phyloP scores from a whole-genome alignment of 352 stramenopile species.

The Phytopythium vexans region DNA sequence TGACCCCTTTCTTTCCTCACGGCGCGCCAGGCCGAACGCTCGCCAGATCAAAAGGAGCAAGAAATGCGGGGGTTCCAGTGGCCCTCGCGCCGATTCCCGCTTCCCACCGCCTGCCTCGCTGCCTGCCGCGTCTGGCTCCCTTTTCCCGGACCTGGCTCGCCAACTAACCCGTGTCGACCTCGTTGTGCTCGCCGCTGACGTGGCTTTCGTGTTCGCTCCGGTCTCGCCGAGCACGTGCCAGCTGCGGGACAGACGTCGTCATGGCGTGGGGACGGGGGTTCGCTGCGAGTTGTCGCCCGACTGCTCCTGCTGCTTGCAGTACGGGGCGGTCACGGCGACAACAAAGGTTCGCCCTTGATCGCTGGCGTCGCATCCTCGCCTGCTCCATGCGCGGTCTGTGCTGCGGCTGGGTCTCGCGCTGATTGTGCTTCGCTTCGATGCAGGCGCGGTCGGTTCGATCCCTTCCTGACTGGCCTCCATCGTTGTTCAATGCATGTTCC shows the following conservation, averaged over 20 bases:
- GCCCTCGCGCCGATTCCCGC: constrained; percentile 8
- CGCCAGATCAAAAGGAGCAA: constrained; percentile 44
- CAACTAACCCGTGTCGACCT: too few relatives aligned
- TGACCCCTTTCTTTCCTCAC: constrained; percentile 77
- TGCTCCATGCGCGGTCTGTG: not conserved
- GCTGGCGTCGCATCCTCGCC: constrained; percentile 2
- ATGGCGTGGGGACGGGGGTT: not conserved
- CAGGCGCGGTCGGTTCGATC: too few relatives aligned
- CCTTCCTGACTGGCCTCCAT: too few relatives aligned
- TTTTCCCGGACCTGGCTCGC: not conserved
- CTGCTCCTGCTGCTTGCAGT: constrained; percentile 15
- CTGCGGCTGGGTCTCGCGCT: not conserved
- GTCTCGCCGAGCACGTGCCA: not conserved
- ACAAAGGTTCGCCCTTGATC: constrained; percentile 73
- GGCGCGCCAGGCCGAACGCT: not conserved
- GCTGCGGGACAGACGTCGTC: not conserved
- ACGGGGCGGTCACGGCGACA: constrained; percentile 44
- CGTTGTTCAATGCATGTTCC: too few relatives aligned
- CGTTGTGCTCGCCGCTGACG: not conserved
- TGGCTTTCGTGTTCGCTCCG: too few relatives aligned
- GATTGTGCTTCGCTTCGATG: too few relatives aligned
- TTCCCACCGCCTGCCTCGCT: constrained; percentile 6
- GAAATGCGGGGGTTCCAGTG: constrained; percentile 74
- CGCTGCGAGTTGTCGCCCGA: constrained; percentile 28
- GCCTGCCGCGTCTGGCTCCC: constrained; percentile 4